Evolutionary conservation across 331 rosid genomes (phyloP).

Genomic region (Malus hybrid): DNA sequence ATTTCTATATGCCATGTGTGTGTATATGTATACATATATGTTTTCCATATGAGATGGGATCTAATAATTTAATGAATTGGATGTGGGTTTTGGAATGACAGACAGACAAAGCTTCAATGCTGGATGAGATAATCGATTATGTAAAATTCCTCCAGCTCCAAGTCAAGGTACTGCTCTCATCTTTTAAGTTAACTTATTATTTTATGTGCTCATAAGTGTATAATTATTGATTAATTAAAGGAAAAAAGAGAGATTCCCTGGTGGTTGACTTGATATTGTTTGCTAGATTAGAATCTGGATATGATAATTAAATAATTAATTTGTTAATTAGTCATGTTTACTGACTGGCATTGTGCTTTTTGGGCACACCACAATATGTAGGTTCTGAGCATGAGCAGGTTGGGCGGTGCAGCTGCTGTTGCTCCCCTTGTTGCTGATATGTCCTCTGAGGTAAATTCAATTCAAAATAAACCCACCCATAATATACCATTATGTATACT

Average conservation of each 20-base stretch:
- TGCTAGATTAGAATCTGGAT: not conserved
- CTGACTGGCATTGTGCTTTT: too few species aligned
- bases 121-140: slow-evolving; percentile 96
- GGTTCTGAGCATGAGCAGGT: slow-evolving; percentile 97
- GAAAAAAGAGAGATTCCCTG: slow-evolving; percentile 12
- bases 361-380: slow-evolving; percentile 5
- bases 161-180: slow-evolving; percentile 55
- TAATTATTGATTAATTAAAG: not conserved
- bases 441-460: slow-evolving; percentile 50
- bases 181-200: not conserved
- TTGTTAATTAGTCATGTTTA: not conserved
- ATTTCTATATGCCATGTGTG: not conserved
- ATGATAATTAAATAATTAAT: slow-evolving; percentile 5
- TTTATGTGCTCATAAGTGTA: not conserved
- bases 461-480: not conserved
- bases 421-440: slow-evolving; percentile 71
- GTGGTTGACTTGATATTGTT: slow-evolving; percentile 17
- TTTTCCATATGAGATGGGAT: too few species aligned
- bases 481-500: not conserved
- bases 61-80: not conserved
- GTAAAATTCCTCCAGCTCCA: slow-evolving; percentile 93
- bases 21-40: not conserved
- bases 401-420: slow-evolving; percentile 89
- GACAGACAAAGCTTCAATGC: slow-evolving; percentile 98
- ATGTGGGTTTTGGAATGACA: slow-evolving; percentile 42